phyloP scores from a whole-genome alignment of 768 basidiomycete species.

The Kwoniella pini region DNA sequence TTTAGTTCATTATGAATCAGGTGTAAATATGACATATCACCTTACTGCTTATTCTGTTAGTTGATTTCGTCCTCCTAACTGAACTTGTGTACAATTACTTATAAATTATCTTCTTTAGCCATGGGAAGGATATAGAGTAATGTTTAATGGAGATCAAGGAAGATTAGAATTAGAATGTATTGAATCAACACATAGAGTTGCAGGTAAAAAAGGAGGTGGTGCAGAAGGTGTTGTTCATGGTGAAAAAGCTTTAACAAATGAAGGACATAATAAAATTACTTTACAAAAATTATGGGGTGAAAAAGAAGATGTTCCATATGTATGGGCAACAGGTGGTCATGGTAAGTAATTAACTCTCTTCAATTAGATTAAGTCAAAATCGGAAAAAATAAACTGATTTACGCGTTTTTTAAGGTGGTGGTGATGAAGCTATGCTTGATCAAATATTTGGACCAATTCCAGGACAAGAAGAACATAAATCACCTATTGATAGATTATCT shows the following conservation, averaged over 20 bases:
- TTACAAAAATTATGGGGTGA: constrained; percentile 59
- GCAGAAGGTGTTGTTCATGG: constrained; percentile 50
- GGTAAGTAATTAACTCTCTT: constrained; percentile 44
- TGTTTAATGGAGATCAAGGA: constrained; percentile 62
- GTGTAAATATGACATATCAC: constrained; percentile 62
- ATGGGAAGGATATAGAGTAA: constrained; percentile 59
- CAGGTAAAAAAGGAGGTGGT: constrained; percentile 30
- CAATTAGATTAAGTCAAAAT: too few species aligned
- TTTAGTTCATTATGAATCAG: constrained; percentile 59
- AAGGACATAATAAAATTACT: constrained; percentile 58
- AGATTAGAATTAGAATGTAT: constrained; percentile 62
- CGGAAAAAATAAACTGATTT: too few species aligned
- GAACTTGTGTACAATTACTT: constrained; percentile 57
- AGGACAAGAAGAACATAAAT: constrained; percentile 56
- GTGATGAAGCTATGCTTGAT: constrained; percentile 60
- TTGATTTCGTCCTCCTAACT: constrained; percentile 28
- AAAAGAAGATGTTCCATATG: constrained; percentile 57
- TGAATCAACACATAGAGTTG: constrained; percentile 53
- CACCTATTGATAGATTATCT: constrained; percentile 59
- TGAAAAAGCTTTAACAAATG: constrained; percentile 55
- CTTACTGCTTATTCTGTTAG: constrained; percentile 55
- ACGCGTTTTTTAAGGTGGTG: too few species aligned
- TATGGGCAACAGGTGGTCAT: constrained; percentile 58
- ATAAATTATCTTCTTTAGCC: constrained; percentile 30
- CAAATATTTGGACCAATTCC: constrained; percentile 60